Conservation (phyloP, 306 rosid species). For the Rosa lucieae region DNA sequence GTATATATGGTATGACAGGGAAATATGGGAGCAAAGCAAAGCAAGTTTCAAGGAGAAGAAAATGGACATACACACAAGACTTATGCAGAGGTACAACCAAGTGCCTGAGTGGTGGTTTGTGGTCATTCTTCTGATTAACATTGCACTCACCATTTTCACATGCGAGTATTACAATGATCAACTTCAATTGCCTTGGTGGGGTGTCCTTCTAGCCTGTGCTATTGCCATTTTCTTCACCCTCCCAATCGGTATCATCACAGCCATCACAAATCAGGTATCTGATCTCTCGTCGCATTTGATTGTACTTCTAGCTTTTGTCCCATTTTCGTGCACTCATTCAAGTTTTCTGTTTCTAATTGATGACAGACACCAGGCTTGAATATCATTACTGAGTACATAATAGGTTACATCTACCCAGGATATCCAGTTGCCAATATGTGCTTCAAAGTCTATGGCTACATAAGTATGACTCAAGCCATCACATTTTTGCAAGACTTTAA, state of each 20-base stretch:
- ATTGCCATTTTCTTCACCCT: slow-evolving; percentile 87
- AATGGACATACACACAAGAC: slow-evolving; percentile 76
- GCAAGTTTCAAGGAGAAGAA: slow-evolving; percentile 53
- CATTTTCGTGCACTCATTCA: not conserved
- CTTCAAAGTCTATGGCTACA: slow-evolving; percentile 91
- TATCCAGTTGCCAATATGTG: slow-evolving; percentile 98
- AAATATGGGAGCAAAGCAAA: slow-evolving; percentile 84
- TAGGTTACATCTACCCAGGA: slow-evolving; percentile 90
- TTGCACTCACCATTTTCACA: slow-evolving; percentile 51
- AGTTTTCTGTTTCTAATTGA: not conserved
- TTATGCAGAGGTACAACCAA: slow-evolving; percentile 69
- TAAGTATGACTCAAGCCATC: slow-evolving; percentile 85
- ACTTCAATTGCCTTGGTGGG: slow-evolving; percentile 98
- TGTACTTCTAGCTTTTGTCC: not conserved
- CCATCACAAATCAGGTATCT: slow-evolving; percentile 79
- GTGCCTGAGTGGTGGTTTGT: slow-evolving; percentile 96
- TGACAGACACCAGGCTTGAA: slow-evolving; percentile 77
- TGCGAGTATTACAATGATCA: slow-evolving; percentile 78
- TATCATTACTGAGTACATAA: slow-evolving; percentile 81
- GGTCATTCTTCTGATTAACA: slow-evolving; percentile 52
- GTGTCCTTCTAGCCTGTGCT: slow-evolving; percentile 76
- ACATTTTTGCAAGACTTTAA: slow-evolving; percentile 91
- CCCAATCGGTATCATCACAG: slow-evolving; percentile 88
- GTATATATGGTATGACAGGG: slow-evolving; percentile 37
- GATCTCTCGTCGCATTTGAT: not conserved